Evolutionary conservation across 176 grass and related monocot species (phyloP).

Genomic region (Chrysopogon serrulatus): DNA sequence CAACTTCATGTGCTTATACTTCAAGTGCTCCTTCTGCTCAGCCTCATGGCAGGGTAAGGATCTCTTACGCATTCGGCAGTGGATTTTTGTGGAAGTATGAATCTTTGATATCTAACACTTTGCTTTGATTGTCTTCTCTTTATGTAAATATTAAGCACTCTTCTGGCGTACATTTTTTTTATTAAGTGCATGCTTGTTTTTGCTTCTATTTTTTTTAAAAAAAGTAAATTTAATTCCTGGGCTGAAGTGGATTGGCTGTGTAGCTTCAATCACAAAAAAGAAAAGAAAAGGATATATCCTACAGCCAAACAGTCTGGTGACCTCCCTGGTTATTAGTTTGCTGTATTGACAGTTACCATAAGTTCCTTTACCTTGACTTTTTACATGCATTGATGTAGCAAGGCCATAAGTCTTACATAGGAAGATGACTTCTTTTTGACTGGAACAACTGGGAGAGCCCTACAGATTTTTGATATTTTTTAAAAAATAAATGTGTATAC

Average conservation of each 20-base stretch:
- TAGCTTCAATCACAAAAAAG: background rate
- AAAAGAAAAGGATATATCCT: background rate
- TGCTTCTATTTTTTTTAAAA: background rate
- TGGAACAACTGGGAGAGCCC: background rate
- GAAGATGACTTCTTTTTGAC: background rate
- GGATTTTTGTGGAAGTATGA: conserved; percentile 9
- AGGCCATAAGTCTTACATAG: background rate
- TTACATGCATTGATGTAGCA: background rate
- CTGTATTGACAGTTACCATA: background rate
- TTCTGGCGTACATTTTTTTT: background rate
- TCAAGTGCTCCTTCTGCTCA: conserved; percentile 72
- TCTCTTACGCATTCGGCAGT: conserved; percentile 18
- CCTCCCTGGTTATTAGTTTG: background rate
- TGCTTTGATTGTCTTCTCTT: conserved; percentile 11
- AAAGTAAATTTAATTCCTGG: background rate
- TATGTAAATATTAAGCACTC: conserved; percentile 11
- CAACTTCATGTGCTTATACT: conserved; percentile 89
- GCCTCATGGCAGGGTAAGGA: conserved; percentile 74
- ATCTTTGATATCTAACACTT: background rate
- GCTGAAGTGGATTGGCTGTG: background rate
- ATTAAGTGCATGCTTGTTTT: background rate
- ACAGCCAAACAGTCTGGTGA: background rate
- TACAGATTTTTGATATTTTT: background rate
- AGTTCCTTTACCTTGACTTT: background rate
- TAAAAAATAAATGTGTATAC: background rate